Percentiles rank a stretch among this genome's conserved stretches.
Conservation (phyloP, 306 rosid genomes). For the Lathyrus tuberosus region DNA sequence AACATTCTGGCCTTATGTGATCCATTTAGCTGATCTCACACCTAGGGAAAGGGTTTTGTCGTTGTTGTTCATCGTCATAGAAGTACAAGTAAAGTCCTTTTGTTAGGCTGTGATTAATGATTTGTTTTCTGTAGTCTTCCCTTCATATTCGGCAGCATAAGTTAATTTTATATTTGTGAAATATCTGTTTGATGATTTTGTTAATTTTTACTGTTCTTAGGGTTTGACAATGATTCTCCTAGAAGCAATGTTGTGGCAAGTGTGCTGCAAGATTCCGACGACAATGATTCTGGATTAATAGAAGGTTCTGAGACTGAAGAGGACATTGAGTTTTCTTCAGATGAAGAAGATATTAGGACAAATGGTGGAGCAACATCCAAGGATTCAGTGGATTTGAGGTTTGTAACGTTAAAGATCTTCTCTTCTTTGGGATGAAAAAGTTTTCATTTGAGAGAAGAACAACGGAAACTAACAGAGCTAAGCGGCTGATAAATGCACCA, state of each 20-base stretch:
- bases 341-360: conserved; percentile 52
- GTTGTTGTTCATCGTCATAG: neutral
- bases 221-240: conserved; percentile 46
- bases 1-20: conserved; percentile 3
- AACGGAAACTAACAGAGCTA: conserved; percentile 5
- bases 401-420: conserved; percentile 28
- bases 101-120: neutral
- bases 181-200: conserved; percentile 19
- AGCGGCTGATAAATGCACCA: neutral
- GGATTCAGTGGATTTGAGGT: conserved; percentile 59
- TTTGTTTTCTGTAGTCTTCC: conserved; percentile 1
- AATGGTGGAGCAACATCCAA: conserved; percentile 41
- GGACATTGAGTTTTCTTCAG: conserved; percentile 52
- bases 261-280: conserved; percentile 34
- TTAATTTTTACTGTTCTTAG: conserved; percentile 38
- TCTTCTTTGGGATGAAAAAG: neutral
- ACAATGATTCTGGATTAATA: conserved; percentile 37
- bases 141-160: conserved; percentile 16
- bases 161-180: conserved; percentile 7
- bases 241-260: conserved; percentile 39
- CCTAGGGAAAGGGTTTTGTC: neutral
- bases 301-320: conserved; percentile 59
- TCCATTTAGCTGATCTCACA: conserved; percentile 9
- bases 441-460: conserved; percentile 16
- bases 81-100: conserved; percentile 15